Evolutionary conservation across 2,329 filamentous ascomycete genomes (phyloP), one percentile per base, ranked within the genome.

Genomic region (Penicillium sclerotigenum): DNA sequence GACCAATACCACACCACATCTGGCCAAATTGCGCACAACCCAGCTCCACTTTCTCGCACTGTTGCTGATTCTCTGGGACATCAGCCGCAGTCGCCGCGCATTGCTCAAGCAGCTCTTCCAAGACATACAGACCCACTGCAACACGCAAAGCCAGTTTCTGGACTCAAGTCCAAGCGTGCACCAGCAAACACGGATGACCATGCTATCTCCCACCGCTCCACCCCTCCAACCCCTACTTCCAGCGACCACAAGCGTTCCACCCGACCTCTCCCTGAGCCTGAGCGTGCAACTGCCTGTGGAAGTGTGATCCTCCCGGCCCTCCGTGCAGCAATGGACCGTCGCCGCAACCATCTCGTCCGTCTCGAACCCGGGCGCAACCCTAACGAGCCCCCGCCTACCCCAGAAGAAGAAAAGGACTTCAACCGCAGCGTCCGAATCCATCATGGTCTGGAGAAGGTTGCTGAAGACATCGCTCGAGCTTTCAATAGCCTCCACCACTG

Each of bases 401-500:
- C 60, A 46, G 63, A 60, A 36, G 53, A 61, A 26, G 50, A 57
- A 28, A 41, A 57, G 54, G 56, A 59, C n/a, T 62, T 57, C 58
- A 61, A 61, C 36, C 55, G 58, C 37, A 60, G 47, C 45, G 65
- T 65, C 11, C 63, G 55, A 1, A 55, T 65, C n/a, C 64, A 66
- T 33, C 57, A 50, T 9, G 51, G 56, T 16, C 58, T 66, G 59
- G 59, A 66, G 34, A 55, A 64, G 20, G 54, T 96, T 28, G 90
- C 96, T 13, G 87, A 87, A 61, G 95, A 96, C 71, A 81, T 95
- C 29, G 88, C 87, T 2, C 85, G 89, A 57, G 81, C 93, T 24
- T 96, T 96, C 74, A 88, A 87, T 68, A 91, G 96, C 71, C 91
- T 99, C 67, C 93, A 99, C 73, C 83, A 88, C 60, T 89, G 87